Evolutionary conservation across 768 basidiomycete genomes (phyloP), one percentile per base, ranked within the genome.

Genomic region (Tephrocybe sp.): DNA sequence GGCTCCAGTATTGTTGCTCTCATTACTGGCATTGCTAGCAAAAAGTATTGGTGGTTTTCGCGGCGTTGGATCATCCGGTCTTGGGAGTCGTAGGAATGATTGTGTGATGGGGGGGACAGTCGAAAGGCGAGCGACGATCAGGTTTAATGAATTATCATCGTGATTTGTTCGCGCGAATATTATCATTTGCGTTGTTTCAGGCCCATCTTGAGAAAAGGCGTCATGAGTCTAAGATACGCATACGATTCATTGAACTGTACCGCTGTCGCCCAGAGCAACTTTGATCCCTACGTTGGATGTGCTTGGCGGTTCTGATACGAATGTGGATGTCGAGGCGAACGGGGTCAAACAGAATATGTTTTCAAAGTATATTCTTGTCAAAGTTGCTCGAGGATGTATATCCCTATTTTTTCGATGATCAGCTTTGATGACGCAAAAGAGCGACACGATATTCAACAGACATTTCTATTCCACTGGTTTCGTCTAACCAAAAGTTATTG

Each of bases 61-160:
- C 7, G 89, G 89, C 5, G 83, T 88, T 0, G 87, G 89, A 53
- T 91, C 89, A 54, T 91, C 89, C 0, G 89, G 89, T 32, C 89
- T 74, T 4, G 84, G 85, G 0, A 71, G 62, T 5, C 78, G 71
- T 5, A 61, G 53, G 1, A 58, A 60, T 9, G 74, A 64, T 31
- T 64, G 55, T 6, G 47, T 12, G 1, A 70, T 72, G 17, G 57
- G 60, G 16, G 40, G 13, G 65, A 61, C 58, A 77, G 62, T 35
- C 70, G 75, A 71, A 52, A 88, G 74, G 35, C 84, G 79, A 0
- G 80, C 85, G 6, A 86, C 86, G 14, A 71, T 59, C 41, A 87
- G 69, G 26, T 71, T 68, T 17, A 87, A 62, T 0, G 30, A 65
- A 45, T 40, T 47, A 49, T 48, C 44, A 54, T 39, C 48, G 23